Conservation (phyloP, 148 eudicot genomes). For the Diospyros kaki region DNA sequence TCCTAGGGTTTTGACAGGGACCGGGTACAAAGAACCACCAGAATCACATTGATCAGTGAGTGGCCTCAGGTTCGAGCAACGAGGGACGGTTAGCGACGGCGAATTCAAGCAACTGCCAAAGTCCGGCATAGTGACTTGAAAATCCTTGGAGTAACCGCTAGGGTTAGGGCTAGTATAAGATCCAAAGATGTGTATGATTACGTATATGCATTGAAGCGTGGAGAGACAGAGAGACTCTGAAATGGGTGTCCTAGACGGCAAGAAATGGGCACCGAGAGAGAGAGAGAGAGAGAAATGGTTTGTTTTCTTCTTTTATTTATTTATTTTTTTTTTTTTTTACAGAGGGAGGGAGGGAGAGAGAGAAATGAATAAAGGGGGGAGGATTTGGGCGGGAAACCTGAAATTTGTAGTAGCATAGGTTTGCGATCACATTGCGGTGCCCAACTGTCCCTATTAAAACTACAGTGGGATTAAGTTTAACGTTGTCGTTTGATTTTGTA, state of each 20-base stretch:
- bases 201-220: neutral
- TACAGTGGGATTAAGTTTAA: too few species aligned
- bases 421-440: neutral
- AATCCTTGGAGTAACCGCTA: neutral
- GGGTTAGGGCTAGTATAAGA: neutral
- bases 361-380: neutral
- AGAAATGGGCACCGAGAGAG: neutral
- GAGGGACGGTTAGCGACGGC: slow-evolving; percentile 25
- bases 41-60: slow-evolving; percentile 13
- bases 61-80: slow-evolving; percentile 16
- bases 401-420: slow-evolving; percentile 16
- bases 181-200: neutral
- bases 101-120: slow-evolving; percentile 25
- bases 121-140: slow-evolving; percentile 33
- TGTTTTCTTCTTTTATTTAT: too few species aligned
- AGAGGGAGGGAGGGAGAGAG: neutral
- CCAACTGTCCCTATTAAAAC: too few species aligned
- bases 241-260: neutral
- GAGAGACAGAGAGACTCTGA: neutral
- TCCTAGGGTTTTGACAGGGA: slow-evolving; percentile 33
- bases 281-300: too few species aligned
- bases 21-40: slow-evolving; percentile 8
- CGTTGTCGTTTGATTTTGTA: too few species aligned
- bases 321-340: too few species aligned
- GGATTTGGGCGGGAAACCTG: slow-evolving; percentile 19